These are phyloP conservation scores for Phytophthora ramorum DNA, from an alignment of 352 stramenopile species.

Conservation along the genomic window DNA sequence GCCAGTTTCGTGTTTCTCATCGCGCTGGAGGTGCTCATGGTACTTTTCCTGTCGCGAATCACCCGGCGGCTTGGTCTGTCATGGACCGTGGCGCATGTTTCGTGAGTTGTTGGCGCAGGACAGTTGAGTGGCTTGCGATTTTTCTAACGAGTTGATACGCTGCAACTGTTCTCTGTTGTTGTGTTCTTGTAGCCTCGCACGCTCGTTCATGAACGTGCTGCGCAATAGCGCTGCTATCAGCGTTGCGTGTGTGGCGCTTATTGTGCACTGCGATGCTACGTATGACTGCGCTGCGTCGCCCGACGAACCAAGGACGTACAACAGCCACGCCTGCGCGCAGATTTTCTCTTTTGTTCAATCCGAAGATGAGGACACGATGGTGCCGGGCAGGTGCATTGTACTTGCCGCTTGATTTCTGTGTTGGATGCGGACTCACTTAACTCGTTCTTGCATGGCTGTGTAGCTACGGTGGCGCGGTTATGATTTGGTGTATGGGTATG, in stretches of 20 bases:
- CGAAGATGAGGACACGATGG: conserved; percentile 53
- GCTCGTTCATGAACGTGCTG: conserved; percentile 83
- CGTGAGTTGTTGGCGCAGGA: conserved; percentile 41
- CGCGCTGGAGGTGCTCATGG: conserved; percentile 74
- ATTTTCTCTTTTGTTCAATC: conserved; percentile 77
- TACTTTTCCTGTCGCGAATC: conserved; percentile 63
- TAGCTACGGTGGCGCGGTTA: conserved; percentile 78
- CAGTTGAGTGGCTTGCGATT: background rate
- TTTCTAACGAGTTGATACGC: background rate
- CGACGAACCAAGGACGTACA: conserved; percentile 65
- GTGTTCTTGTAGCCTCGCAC: conserved; percentile 47
- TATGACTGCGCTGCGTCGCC: conserved; percentile 44
- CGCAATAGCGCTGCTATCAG: conserved; percentile 87
- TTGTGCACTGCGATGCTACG: conserved; percentile 81
- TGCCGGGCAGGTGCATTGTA: conserved; percentile 62
- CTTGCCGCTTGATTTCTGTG: background rate
- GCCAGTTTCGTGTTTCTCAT: conserved; percentile 82
- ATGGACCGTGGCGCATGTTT: conserved; percentile 74
- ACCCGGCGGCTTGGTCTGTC: conserved; percentile 60
- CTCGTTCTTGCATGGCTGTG: background rate
- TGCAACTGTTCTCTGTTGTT: conserved; percentile 2
- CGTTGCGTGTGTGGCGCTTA: conserved; percentile 81
- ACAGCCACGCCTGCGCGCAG: conserved; percentile 79
- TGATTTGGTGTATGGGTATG: conserved; percentile 89
- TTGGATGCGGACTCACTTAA: conserved; percentile 1